Evolutionary conservation across 805 yeast genomes (phyloP).

Genomic region (Kodamaea restingae): DNA sequence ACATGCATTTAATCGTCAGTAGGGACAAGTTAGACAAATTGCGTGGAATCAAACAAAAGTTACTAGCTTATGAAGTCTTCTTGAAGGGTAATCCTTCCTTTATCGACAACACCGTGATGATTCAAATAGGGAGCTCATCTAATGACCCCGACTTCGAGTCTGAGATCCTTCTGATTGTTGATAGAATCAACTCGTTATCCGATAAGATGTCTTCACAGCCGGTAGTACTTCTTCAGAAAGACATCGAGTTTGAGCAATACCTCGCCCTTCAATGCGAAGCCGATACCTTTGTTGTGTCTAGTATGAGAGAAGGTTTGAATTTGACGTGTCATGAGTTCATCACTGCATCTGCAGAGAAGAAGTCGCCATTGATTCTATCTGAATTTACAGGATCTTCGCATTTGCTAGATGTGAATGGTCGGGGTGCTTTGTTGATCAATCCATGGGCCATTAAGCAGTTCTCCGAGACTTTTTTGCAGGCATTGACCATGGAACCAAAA

Average conservation of each 20-base stretch:
- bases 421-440: conserved; percentile 74
- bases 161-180: conserved; percentile 72
- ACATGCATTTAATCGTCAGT: conserved; percentile 68
- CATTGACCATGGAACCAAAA: conserved; percentile 60
- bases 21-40: conserved; percentile 86
- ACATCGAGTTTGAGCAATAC: conserved; percentile 84
- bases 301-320: conserved; percentile 96
- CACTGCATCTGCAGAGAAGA: conserved; percentile 63
- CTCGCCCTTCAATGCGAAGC: conserved; percentile 83
- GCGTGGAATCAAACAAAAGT: conserved; percentile 83
- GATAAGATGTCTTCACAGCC: conserved; percentile 72
- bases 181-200: conserved; percentile 76
- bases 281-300: conserved; percentile 79
- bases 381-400: conserved; percentile 95
- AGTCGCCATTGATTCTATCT: conserved; percentile 79
- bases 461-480: conserved; percentile 56
- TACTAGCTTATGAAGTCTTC: conserved; percentile 81
- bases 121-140: conserved; percentile 71
- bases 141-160: conserved; percentile 63
- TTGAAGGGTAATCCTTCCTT: conserved; percentile 67
- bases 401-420: conserved; percentile 47
- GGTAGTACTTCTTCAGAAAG: conserved; percentile 83
- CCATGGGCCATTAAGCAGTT: conserved; percentile 84
- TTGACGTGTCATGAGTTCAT: conserved; percentile 93
- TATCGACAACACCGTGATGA: conserved; percentile 64